phyloP scores from a whole-genome alignment of 805 yeast genomes.

The Wickerhamomyces sydowiorum region DNA sequence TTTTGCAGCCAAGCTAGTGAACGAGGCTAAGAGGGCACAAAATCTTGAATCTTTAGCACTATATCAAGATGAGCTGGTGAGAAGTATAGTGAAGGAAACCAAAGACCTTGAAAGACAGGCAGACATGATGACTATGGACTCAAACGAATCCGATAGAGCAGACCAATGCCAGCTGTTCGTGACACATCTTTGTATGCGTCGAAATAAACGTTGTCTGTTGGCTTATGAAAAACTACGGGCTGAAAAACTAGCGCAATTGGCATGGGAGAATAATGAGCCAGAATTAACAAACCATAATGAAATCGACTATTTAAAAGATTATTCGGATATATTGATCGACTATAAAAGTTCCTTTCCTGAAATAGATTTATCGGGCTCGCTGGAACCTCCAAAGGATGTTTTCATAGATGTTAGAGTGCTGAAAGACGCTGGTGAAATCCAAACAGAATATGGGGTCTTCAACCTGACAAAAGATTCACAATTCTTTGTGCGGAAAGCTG shows the following conservation, averaged over 20 bases:
- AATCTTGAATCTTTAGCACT: slow-evolving; percentile 60
- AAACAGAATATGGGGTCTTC: slow-evolving; percentile 95
- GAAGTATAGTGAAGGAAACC: slow-evolving; percentile 67
- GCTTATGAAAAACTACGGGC: slow-evolving; percentile 79
- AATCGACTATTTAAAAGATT: slow-evolving; percentile 67
- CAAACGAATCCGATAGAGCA: slow-evolving; percentile 32
- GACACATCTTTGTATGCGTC: slow-evolving; percentile 67
- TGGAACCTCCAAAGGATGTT: slow-evolving; percentile 86
- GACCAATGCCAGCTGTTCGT: slow-evolving; percentile 52
- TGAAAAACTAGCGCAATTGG: slow-evolving; percentile 54
- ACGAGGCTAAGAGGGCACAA: slow-evolving; percentile 78
- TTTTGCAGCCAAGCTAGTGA: slow-evolving; percentile 70
- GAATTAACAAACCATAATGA: slow-evolving; percentile 70
- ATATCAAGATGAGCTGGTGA: slow-evolving; percentile 67
- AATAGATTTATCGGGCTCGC: slow-evolving; percentile 80
- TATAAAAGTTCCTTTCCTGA: slow-evolving; percentile 78
- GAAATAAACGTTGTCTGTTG: slow-evolving; percentile 84
- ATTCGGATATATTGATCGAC: slow-evolving; percentile 65
- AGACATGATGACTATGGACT: slow-evolving; percentile 36
- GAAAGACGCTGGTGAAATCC: slow-evolving; percentile 94
- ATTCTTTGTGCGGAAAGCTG: slow-evolving; percentile 88
- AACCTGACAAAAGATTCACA: slow-evolving; percentile 91
- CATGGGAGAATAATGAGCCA: slow-evolving; percentile 63
- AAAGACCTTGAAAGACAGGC: slow-evolving; percentile 54
- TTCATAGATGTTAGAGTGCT: slow-evolving; percentile 92